These are phyloP conservation scores for Colletotrichum orchidophilum DNA, from an alignment of 2,329 filamentous ascomycete species.

Conservation along the genomic window DNA sequence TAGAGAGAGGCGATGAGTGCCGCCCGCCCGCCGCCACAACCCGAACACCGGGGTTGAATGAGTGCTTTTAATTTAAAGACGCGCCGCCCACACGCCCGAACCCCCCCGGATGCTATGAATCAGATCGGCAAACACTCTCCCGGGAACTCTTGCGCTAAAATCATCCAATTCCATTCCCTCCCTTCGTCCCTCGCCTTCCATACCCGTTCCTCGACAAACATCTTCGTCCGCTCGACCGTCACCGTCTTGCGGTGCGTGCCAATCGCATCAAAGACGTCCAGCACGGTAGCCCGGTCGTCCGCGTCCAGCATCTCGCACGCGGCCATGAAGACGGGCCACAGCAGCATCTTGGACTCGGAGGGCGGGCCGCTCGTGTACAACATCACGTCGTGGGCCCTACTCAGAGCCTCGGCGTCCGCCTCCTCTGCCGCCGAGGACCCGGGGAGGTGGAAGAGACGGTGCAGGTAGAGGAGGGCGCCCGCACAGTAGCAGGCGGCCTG, in stretches of 20 bases:
- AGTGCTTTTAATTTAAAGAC: too few species aligned
- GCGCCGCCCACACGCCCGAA: too few species aligned
- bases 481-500: slow-evolving; percentile 41
- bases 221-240: slow-evolving; percentile 38
- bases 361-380: slow-evolving; percentile 36
- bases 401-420: slow-evolving; percentile 37
- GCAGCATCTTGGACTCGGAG: slow-evolving; percentile 40
- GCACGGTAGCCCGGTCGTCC: slow-evolving; percentile 37
- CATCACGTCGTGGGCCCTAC: slow-evolving; percentile 42
- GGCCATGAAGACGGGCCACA: slow-evolving; percentile 43
- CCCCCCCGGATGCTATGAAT: slow-evolving; percentile 36
- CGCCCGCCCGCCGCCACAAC: neutral
- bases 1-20: neutral
- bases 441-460: slow-evolving; percentile 39
- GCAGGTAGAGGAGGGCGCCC: slow-evolving; percentile 40
- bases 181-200: slow-evolving; percentile 41
- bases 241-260: slow-evolving; percentile 38
- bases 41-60: neutral
- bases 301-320: slow-evolving; percentile 39
- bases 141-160: slow-evolving; percentile 38
- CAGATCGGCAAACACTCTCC: slow-evolving; percentile 43
- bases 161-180: slow-evolving; percentile 43
- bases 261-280: slow-evolving; percentile 40
- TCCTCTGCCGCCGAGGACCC: slow-evolving; percentile 34
- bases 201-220: slow-evolving; percentile 40